A percentile compares a stretch with the other conserved stretches of the same genome.
These are phyloP conservation scores for Prinsepia uniflora DNA, from an alignment of 306 rosid species.

Conservation along the genomic window DNA sequence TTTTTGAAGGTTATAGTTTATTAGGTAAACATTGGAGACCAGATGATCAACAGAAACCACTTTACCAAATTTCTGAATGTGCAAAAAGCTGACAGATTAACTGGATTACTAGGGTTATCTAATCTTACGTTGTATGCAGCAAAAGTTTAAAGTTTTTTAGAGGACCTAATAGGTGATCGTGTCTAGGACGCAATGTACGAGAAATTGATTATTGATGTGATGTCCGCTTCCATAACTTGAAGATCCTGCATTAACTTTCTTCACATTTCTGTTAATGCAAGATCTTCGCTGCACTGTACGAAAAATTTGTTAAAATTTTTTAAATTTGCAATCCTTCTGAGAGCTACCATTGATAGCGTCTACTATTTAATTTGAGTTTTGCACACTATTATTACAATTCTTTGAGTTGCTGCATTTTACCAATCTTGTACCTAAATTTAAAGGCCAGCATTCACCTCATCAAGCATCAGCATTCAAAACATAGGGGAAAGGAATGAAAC, in stretches of 20 bases:
- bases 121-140: background rate
- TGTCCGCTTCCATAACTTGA: background rate
- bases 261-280: background rate
- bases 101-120: background rate
- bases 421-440: no score
- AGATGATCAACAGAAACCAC: background rate
- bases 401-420: background rate
- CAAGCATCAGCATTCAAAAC: background rate
- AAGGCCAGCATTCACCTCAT: background rate
- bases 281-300: background rate
- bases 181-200: background rate
- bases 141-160: background rate
- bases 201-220: background rate
- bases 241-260: background rate
- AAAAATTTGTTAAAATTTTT: background rate
- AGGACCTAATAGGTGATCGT: background rate
- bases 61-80: background rate
- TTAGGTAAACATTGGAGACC: background rate
- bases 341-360: background rate
- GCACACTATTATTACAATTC: background rate
- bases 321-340: background rate
- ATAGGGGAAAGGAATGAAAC: background rate
- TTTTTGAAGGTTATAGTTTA: background rate
- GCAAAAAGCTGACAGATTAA: constrained; percentile 1
- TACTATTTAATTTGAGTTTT: constrained; percentile 2